Evolutionary conservation across 345 rosid genomes (phyloP).

Genomic region (Pistacia integerrima): DNA sequence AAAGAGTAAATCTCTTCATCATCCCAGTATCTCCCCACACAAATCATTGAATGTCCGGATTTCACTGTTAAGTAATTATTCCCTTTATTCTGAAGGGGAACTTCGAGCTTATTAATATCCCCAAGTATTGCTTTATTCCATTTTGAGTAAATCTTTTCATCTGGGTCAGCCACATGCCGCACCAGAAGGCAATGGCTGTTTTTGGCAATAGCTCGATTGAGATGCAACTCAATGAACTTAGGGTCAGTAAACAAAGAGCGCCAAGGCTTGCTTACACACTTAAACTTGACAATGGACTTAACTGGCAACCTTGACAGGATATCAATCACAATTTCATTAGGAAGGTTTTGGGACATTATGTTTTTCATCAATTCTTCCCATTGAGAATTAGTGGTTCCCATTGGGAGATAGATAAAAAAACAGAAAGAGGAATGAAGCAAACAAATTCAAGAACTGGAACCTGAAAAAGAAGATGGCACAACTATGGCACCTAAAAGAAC

Average conservation of each 20-base stretch:
- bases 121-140: neutral
- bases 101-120: neutral
- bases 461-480: neutral
- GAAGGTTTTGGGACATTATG: neutral
- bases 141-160: neutral
- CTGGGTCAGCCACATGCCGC: neutral
- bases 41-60: no score
- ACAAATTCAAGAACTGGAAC: neutral
- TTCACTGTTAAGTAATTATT: neutral
- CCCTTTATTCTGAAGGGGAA: neutral
- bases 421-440: neutral
- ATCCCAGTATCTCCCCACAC: neutral
- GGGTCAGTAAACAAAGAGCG: neutral
- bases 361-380: constrained; percentile 1
- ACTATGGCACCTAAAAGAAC: neutral
- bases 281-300: constrained; percentile 11
- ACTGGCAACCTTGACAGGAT: constrained; percentile 20
- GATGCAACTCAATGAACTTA: constrained; percentile 6
- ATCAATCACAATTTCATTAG: constrained; percentile 12
- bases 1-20: neutral
- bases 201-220: neutral
- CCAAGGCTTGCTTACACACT: constrained; percentile 19
- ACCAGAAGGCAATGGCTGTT: neutral
- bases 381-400: neutral
- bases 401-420: neutral